Percentiles rank a stretch among this genome's conserved stretches.
phyloP scores from a whole-genome alignment of 768 basidiomycete genomes.

The Sistotremastrum niveocremeum region DNA sequence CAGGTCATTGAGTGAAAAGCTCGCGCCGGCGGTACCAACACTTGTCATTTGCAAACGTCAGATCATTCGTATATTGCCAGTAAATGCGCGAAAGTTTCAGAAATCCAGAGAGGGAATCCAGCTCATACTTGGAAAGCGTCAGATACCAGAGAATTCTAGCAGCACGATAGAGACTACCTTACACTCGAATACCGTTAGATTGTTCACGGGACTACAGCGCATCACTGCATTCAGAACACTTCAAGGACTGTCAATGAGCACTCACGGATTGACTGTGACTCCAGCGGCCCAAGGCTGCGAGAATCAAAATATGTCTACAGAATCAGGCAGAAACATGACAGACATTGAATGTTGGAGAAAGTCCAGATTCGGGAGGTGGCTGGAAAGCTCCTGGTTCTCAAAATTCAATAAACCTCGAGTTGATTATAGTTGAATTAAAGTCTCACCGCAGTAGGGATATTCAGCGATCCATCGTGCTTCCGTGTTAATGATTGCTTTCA shows the following conservation, averaged over 20 bases:
- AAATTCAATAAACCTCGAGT: slow-evolving; percentile 57
- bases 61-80: slow-evolving; percentile 56
- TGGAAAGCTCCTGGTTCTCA: slow-evolving; percentile 74
- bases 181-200: slow-evolving; percentile 67
- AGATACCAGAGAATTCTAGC: background rate
- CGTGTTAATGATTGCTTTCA: slow-evolving; percentile 74
- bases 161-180: slow-evolving; percentile 31
- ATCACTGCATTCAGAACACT: background rate
- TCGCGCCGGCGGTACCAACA: slow-evolving; percentile 27
- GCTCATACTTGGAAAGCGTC: slow-evolving; percentile 41
- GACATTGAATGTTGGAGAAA: slow-evolving; percentile 48
- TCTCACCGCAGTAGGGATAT: no score
- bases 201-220: slow-evolving; percentile 43
- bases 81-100: slow-evolving; percentile 65
- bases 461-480: slow-evolving; percentile 21
- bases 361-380: slow-evolving; percentile 62
- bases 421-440: background rate
- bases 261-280: slow-evolving; percentile 65
- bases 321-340: slow-evolving; percentile 12
- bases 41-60: slow-evolving; percentile 56
- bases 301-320: no score
- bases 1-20: background rate
- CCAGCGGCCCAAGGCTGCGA: slow-evolving; percentile 31
- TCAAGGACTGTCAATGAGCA: slow-evolving; percentile 3
- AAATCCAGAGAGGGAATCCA: slow-evolving; percentile 70